phyloP scores from a whole-genome alignment of 2,329 filamentous ascomycete species.

The Penicillium griseofulvum region DNA sequence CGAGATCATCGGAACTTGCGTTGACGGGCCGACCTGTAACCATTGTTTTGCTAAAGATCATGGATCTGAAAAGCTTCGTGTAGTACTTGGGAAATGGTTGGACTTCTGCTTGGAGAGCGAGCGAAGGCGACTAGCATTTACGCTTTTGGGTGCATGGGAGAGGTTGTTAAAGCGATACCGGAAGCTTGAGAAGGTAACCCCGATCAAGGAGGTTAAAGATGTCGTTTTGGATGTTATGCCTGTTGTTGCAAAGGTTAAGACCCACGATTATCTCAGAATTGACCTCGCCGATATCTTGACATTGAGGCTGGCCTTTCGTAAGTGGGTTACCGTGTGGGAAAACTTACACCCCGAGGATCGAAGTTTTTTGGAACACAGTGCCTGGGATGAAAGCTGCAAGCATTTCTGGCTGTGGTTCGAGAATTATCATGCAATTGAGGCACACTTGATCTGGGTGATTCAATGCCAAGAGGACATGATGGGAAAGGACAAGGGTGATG shows the following conservation, averaged over 20 bases:
- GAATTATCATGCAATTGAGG: background rate
- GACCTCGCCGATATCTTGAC: background rate
- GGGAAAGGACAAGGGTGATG: background rate
- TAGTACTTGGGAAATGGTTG: background rate
- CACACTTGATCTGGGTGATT: constrained; percentile 1
- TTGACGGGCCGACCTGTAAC: constrained; percentile 1
- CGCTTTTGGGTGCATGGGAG: background rate
- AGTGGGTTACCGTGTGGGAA: background rate
- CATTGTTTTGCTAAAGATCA: background rate
- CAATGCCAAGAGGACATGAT: background rate
- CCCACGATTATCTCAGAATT: background rate
- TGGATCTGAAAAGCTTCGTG: background rate
- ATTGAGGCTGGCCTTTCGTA: background rate
- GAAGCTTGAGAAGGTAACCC: background rate
- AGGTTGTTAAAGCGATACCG: background rate
- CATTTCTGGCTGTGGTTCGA: background rate
- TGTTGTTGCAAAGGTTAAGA: background rate
- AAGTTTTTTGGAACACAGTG: background rate
- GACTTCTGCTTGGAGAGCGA: background rate
- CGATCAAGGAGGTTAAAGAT: background rate
- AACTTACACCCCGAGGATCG: background rate
- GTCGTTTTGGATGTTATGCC: background rate
- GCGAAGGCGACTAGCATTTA: background rate
- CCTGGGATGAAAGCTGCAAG: background rate
- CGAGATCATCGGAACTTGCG: background rate